phyloP scores from a whole-genome alignment of 2,329 filamentous ascomycete genomes.

The Fusarium paranaense region DNA sequence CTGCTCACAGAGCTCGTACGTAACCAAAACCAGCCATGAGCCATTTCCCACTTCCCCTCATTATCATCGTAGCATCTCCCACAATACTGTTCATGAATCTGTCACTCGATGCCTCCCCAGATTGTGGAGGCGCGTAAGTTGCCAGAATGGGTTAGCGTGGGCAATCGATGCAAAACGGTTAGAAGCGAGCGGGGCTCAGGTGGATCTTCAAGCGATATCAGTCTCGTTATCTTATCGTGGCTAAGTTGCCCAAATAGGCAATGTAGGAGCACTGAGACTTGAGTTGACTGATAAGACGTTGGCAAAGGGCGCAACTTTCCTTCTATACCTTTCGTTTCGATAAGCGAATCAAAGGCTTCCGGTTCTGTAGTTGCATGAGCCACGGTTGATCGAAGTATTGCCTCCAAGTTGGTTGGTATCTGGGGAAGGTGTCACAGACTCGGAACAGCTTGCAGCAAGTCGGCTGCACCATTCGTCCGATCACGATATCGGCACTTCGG shows the following conservation, averaged over 20 bases:
- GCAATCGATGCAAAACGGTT: not conserved
- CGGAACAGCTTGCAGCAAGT: not conserved
- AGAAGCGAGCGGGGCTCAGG: not conserved
- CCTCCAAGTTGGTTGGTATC: not conserved
- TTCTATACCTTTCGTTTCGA: not conserved
- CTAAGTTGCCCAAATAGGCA: constrained; percentile 40
- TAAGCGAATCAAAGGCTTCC: not conserved
- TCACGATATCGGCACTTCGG: not conserved
- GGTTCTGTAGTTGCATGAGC: not conserved
- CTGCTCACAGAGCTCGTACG: not conserved
- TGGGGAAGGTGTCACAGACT: not conserved
- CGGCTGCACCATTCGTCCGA: not conserved
- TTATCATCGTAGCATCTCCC: not conserved
- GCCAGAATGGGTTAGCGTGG: constrained; percentile 29
- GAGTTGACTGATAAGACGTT: constrained; percentile 2
- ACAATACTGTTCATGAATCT: not conserved
- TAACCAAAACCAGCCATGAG: not conserved
- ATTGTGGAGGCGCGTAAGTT: constrained; percentile 31
- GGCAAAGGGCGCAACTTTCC: not conserved
- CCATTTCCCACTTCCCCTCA: not conserved
- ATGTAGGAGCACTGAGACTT: not conserved
- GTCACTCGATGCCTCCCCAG: not conserved
- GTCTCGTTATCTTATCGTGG: constrained; percentile 34
- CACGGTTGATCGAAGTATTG: not conserved
- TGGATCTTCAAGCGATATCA: not conserved